phyloP scores from a whole-genome alignment of 176 grass and related monocot species.

The Echinochloa phyllopogon region DNA sequence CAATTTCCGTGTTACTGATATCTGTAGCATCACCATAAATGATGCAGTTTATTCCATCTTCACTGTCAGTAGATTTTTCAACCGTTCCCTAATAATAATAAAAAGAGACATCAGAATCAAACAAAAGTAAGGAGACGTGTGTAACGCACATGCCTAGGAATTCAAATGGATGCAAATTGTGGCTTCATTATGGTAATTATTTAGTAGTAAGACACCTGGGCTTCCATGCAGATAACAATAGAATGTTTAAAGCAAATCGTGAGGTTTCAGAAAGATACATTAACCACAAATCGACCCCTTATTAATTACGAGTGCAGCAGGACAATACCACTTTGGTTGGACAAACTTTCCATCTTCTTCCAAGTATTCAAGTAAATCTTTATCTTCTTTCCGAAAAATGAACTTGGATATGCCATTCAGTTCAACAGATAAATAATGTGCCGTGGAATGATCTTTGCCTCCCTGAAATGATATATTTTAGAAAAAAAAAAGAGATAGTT shows the following conservation, averaged over 20 bases:
- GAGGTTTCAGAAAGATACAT: slow-evolving; percentile 1
- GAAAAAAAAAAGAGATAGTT: background rate
- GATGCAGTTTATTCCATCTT: background rate
- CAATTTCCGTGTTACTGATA: background rate
- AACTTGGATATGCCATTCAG: background rate
- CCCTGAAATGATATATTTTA: background rate
- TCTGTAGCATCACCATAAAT: background rate
- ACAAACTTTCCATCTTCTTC: background rate
- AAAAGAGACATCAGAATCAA: background rate
- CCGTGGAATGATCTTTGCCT: background rate
- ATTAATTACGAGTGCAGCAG: slow-evolving; percentile 1
- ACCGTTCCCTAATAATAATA: background rate
- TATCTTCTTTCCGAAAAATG: background rate
- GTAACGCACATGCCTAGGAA: background rate
- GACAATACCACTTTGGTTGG: slow-evolving; percentile 1
- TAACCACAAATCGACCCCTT: background rate
- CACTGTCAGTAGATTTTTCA: background rate
- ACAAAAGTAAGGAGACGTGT: background rate
- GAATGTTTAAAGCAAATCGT: background rate
- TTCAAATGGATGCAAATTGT: background rate
- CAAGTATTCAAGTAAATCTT: background rate
- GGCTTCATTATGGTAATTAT: background rate
- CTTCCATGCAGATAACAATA: background rate
- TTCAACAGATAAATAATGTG: background rate
- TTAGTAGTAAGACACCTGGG: background rate